Base-by-base conservation (phyloP, 257 asterid species). In the Solanum etuberosum region DNA sequence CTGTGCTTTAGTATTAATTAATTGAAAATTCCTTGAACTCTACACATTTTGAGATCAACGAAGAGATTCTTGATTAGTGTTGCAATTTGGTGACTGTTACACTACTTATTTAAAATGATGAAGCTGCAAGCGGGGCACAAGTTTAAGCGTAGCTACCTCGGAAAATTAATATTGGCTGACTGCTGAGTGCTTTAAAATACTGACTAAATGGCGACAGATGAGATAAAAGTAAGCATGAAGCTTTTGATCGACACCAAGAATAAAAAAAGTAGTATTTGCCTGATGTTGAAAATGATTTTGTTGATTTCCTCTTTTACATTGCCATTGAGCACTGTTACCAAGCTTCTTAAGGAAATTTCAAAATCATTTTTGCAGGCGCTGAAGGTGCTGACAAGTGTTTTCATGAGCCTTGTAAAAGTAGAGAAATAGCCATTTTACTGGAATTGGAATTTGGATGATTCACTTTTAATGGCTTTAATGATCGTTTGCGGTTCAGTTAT, bases 281-380 rank as follows among this genome's bases (percentile, higher is more conserved):
- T 4, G 89, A 87, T 67, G 89, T 31, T 16, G 87, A 14, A 25
- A 83, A 87, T 3, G 70, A 87, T 25, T 83, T 20, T 35, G 87
- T 87, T 1, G 89, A 87, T 51, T 87, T 87, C 42, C 35, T 87
- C 3, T 83, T 87, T 87, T 18, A 35, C 89, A 40, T n/a, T 87
- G 43, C 87, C 89, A 9, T 27, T 87, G 9, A 84, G 85, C 4
- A 34, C 80, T 7, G 74, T 83, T 14, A 72, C 38, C 6, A 87
- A 73, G 23, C 87, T 87, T 8, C 85, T 87, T 42, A 42, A 42
- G 46, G 48, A 42, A 42, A 42, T 9, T 42, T 10, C 46, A 9
- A 40, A 9, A 10, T 42, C 48, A 42, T 42, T 42, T 42, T 42
- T 42, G 48, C 48, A 42, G 48, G 48, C 15, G 14, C 10, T 10